Base-by-base conservation (phyloP, 1,284 basidiomycete genomes). In the Ganoderma boninense region DNA sequence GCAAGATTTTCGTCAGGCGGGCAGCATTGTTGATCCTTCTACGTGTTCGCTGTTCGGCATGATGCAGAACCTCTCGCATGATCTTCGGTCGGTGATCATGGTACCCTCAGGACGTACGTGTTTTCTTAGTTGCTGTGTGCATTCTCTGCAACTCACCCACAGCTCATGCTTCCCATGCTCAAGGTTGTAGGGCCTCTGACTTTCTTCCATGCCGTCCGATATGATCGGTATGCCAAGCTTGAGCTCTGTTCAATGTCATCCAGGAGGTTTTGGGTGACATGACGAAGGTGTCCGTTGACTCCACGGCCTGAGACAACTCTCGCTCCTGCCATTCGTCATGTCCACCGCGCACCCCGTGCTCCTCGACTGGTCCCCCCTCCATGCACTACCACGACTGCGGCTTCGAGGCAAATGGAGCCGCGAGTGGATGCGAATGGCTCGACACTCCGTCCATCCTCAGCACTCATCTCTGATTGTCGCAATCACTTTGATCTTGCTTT, bases 221-320 rank as follows among this genome's bases (percentile, higher is more conserved):
- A 99, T 79, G 97, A 97, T 69, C 90, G 96, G 18, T 99, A 98
- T 81, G 84, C 99, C 63, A 97, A 97, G 78, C 99, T 2, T 97
- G 95, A 61, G 94, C 97, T 67, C 96, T 98, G 96, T 96, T 95
- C 38, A 96, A 96, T 84, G 88, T 91, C 8, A 96, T 97, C 2
- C 92, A 96, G 73, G 98, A 99, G 78, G 92, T 96, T 7, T 87
- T 99, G 11, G 5, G 32, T 32, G 32, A 91, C 2, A 40, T 40
- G 38, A 40, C 6, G 4, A 11, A 40, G 38, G 38, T 10, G 0
- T 2, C 38, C 38, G 11, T 40, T 40, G 7, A 11, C 38, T 1
- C 6, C 11, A 5, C 38, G 38, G 11, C 38, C 11, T 40, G 38
- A 40, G 38, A 40, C 38, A 11, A 40, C 4, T 8, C 8, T 40